A percentile compares a stretch with the other conserved stretches of the same genome.
Conservation (phyloP, 75 land plant species). For the Sequoia sempervirens region DNA sequence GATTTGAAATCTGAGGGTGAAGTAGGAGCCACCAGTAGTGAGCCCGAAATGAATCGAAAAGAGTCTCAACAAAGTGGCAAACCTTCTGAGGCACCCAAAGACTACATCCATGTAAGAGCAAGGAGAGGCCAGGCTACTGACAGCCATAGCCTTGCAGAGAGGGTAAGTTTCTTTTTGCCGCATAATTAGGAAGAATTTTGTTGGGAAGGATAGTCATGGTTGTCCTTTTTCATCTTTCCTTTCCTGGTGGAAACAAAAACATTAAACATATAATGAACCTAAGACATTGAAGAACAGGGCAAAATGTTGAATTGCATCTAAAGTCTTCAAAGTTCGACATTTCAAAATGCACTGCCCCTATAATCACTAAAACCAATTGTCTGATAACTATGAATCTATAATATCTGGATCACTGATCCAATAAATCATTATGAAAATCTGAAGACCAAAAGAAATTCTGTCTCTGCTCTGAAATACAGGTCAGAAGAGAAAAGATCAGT, state of each 20-base stretch:
- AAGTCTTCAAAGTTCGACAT: not conserved
- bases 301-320: not conserved
- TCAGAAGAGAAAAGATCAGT: constrained; percentile 41
- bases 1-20: constrained; percentile 4
- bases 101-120: constrained; percentile 24
- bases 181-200: not conserved
- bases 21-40: not conserved
- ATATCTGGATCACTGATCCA: not conserved
- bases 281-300: not conserved
- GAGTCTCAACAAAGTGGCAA: constrained; percentile 10
- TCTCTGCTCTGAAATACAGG: constrained; percentile 4
- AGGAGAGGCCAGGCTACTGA: constrained; percentile 28
- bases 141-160: constrained; percentile 26
- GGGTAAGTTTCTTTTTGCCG: constrained; percentile 3
- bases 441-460: not conserved
- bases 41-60: not conserved
- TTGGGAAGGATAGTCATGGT: not conserved
- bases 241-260: not conserved
- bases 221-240: not conserved
- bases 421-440: not conserved
- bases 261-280: not conserved
- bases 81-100: constrained; percentile 54
- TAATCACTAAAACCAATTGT: not conserved
- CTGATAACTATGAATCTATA: not conserved
- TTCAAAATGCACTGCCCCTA: not conserved